phyloP scores from a whole-genome alignment of 2,329 filamentous ascomycete species.

The Hirsutella rhossiliensis region DNA sequence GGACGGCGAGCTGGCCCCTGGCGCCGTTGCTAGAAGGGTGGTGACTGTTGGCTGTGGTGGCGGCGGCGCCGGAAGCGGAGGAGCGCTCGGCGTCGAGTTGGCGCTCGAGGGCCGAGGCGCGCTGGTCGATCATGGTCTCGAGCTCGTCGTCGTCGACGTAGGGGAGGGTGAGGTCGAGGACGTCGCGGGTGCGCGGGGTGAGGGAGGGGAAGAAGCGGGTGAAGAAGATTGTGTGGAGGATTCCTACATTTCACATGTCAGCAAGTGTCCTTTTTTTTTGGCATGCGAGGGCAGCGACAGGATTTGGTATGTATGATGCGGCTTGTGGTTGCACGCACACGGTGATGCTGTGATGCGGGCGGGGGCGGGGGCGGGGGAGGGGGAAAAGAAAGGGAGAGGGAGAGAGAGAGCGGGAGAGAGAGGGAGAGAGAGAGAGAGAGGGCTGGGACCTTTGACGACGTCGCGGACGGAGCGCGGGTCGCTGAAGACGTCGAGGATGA shows the following conservation, averaged over 20 bases:
- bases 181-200: slow-evolving; percentile 69
- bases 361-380: slow-evolving; percentile 6
- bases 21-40: slow-evolving; percentile 36
- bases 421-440: slow-evolving; percentile 7
- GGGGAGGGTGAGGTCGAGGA: slow-evolving; percentile 82
- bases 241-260: slow-evolving; percentile 39
- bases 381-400: background rate
- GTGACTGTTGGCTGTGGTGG: slow-evolving; percentile 3
- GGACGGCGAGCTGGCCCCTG: slow-evolving; percentile 68
- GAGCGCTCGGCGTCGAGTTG: slow-evolving; percentile 54
- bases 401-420: background rate
- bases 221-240: slow-evolving; percentile 97
- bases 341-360: background rate
- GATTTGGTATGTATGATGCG: too few species aligned
- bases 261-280: background rate
- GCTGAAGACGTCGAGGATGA: slow-evolving; percentile 86
- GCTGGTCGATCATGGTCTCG: slow-evolving; percentile 86
- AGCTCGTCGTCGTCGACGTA: slow-evolving; percentile 84
- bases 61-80: slow-evolving; percentile 11
- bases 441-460: slow-evolving; percentile 83
- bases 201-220: slow-evolving; percentile 92
- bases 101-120: slow-evolving; percentile 65
- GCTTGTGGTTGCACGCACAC: too few species aligned
- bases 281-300: too few species aligned
- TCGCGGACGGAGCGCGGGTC: slow-evolving; percentile 84